Conservation (phyloP, 768 basidiomycete genomes). For the Mycena rebaudengoi region DNA sequence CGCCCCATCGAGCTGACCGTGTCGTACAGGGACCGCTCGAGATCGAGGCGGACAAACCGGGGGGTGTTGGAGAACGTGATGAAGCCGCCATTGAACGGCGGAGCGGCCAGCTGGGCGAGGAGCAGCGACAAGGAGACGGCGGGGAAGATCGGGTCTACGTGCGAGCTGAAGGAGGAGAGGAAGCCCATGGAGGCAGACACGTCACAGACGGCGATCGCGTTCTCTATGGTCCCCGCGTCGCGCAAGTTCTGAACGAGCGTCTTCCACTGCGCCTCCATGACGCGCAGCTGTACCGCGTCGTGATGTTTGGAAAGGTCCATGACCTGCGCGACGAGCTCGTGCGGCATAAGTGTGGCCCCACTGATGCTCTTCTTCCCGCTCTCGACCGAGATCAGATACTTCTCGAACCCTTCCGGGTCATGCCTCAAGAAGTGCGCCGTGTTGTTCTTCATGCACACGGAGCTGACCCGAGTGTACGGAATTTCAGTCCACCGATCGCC, state of each 20-base stretch:
- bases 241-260: conserved; percentile 60
- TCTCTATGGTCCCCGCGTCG: conserved; percentile 65
- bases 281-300: conserved; percentile 47
- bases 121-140: conserved; percentile 73
- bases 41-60: conserved; percentile 57
- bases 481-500: conserved; percentile 66
- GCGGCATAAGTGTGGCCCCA: conserved; percentile 74
- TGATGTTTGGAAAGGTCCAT: conserved; percentile 29
- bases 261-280: conserved; percentile 74
- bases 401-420: conserved; percentile 65
- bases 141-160: conserved; percentile 61
- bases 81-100: conserved; percentile 72
- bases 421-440: conserved; percentile 61
- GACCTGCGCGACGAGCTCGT: conserved; percentile 61
- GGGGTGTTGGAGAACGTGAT: conserved; percentile 72
- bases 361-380: conserved; percentile 63
- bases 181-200: conserved; percentile 77
- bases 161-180: neutral
- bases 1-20: conserved; percentile 47
- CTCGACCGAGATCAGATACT: conserved; percentile 66
- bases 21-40: conserved; percentile 44
- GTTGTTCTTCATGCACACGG: conserved; percentile 70
- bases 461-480: conserved; percentile 64
- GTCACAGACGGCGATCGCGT: conserved; percentile 74
- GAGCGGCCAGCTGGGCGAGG: conserved; percentile 65